phyloP scores from a whole-genome alignment of 2,329 filamentous ascomycete genomes.

The Beauveria asiatica region DNA sequence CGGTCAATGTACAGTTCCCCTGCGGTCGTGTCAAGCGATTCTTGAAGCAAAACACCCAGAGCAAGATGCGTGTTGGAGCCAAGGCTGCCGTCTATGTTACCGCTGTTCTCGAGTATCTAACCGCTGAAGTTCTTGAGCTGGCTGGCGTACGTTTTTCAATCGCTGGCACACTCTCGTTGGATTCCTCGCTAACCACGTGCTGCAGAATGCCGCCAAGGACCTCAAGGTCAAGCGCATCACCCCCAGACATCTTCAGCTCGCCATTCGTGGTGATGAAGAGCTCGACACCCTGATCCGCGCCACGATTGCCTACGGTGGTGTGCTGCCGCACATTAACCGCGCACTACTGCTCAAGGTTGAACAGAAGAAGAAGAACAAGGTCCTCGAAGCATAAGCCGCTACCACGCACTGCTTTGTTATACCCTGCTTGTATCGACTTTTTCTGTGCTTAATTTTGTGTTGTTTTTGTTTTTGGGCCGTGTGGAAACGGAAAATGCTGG shows the following conservation, averaged over 20 bases:
- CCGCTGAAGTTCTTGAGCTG: constrained; percentile 93
- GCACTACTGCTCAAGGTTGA: constrained; percentile 92
- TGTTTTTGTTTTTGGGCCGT: constrained; percentile 4
- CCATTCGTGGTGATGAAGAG: constrained; percentile 97
- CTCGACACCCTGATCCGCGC: constrained; percentile 94
- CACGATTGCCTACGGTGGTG: constrained; percentile 97
- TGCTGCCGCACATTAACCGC: constrained; percentile 97
- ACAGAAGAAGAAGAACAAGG: constrained; percentile 83
- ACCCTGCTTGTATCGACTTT: constrained; percentile 3
- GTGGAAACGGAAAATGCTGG: constrained; percentile 9
- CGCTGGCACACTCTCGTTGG: constrained; percentile 11
- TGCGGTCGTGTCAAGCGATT: constrained; percentile 99
- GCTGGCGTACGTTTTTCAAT: constrained; percentile 61
- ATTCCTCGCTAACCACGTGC: constrained; percentile 16
- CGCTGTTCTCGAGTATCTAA: constrained; percentile 95
- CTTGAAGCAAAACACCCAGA: constrained; percentile 97
- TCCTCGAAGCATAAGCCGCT: constrained; percentile 32
- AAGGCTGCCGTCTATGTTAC: constrained; percentile 98
- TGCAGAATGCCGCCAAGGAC: constrained; percentile 90
- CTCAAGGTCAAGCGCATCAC: constrained; percentile 99
- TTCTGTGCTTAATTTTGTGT: constrained; percentile 7
- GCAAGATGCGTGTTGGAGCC: constrained; percentile 98
- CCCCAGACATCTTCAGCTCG: constrained; percentile 91
- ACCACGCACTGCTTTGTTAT: not conserved
- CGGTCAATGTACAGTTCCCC: constrained; percentile 60